Base-by-base conservation (phyloP, 441 rosid genomes). In the Euphorbia corollata region DNA sequence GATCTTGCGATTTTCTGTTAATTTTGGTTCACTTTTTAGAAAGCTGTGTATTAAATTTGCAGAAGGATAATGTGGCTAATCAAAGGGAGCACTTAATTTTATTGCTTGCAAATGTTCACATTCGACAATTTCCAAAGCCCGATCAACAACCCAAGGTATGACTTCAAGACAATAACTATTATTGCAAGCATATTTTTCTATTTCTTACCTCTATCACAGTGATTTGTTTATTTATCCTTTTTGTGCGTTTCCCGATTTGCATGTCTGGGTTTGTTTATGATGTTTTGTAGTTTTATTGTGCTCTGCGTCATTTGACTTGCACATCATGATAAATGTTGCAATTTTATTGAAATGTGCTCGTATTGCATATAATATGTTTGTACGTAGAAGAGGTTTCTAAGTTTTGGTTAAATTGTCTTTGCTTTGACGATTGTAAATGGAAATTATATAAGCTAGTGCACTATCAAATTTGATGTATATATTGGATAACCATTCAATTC, bases 81-180 rank as follows among this genome's bases (percentile, higher is more conserved):
- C 99, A 95, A 84, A 90, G 99, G 80, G 99, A 95, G 73, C 99
- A 95, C 75, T 77, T 95, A 75, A 92, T 95, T 73, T 78, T 95
- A 59, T 77, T 95, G 75, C 91, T 95, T 69, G 99, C 98, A 68
- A 95, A 95, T 78, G 99, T 92, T 70, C 97, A 92, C 78, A 95
- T 88, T 72, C 84, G 99, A 18, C 96, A 83, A 68, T 88, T 91
- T 83, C 97, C 99, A 23, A 91, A 95, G 86, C 92, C 94, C 65
- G 98, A 95, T 79, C 97, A 87, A 75, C 99, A 88, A 65, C 98
- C 99, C 55, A 91, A 95, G 99, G 99, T 94, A 73, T 76, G 86
- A 73, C 57, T 62, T 36, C 34, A 22, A 3, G 16, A 59, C 58
- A 16, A 32, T 61, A 9, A 16, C 22, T 47, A 36, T 59, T 58